Conservation (phyloP, 805 yeast species). For the Metschnikowia lachancei region DNA sequence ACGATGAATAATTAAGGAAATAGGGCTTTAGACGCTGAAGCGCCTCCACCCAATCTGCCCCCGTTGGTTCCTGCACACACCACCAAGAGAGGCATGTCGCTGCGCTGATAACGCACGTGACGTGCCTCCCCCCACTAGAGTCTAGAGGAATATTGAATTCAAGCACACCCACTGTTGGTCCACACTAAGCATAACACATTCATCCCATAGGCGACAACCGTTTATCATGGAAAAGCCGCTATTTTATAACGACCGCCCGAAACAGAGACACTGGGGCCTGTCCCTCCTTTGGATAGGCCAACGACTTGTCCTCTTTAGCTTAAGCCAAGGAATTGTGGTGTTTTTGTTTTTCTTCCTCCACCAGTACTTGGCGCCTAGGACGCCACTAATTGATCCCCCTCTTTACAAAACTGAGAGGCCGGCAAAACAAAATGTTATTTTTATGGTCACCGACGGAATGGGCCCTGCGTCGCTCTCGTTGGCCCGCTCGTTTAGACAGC, state of each 20-base stretch:
- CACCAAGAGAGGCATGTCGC: too few species aligned
- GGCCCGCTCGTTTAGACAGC: slow-evolving; percentile 73
- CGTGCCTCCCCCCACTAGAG: too few species aligned
- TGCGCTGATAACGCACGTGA: neutral
- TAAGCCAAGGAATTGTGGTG: too few species aligned
- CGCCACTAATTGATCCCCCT: too few species aligned
- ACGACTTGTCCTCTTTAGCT: neutral
- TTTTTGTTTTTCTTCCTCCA: neutral
- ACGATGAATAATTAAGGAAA: too few species aligned
- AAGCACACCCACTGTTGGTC: too few species aligned
- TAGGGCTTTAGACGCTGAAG: too few species aligned
- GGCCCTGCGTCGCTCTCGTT: slow-evolving; percentile 85
- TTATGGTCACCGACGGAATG: slow-evolving; percentile 94
- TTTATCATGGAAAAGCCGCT: slow-evolving; percentile 7
- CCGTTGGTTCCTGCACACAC: too few species aligned
- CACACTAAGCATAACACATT: neutral
- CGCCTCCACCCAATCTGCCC: too few species aligned
- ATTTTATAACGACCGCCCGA: slow-evolving; percentile 7
- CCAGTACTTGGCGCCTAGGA: slow-evolving; percentile 2
- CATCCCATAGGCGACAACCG: neutral
- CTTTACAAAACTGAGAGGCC: slow-evolving; percentile 6
- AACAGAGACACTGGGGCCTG: slow-evolving; percentile 1
- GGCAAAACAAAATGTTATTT: slow-evolving; percentile 71
- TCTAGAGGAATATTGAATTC: neutral
- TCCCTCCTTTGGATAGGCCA: neutral